Base-by-base conservation (phyloP, 2,329 filamentous ascomycete genomes). In the Aureobasidium sp. region DNA sequence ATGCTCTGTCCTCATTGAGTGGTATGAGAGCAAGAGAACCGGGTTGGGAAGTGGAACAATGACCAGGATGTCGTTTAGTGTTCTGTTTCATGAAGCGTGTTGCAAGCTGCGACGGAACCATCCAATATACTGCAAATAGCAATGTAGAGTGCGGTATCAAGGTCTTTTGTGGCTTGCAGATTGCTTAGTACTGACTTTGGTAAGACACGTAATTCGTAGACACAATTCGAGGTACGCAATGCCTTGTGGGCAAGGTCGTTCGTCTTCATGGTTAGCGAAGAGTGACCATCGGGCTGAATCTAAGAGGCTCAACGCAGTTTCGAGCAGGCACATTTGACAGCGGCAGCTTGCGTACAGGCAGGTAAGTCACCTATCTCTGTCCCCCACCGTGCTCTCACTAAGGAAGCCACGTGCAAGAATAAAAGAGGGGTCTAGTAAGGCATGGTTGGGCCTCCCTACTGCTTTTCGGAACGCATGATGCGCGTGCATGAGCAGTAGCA, bases 71-170 rank as follows among this genome's bases (percentile, higher is more conserved):
- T 47, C 12, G 14, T 58, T 58, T 42, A 47, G 20, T 36, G 20
- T 58, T 47, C 31, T 47, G 55, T 58, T 58, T 58, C 55, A 58
- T 17, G 42, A 58, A 45, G 55, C 55, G 55, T 58, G 55, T 58
- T 37, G 55, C 55, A 58, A 42, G 20, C 55, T 37, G 55, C 37
- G 52, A 44, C 52, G 20, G 20, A 52, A 27, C 20, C 49, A 27
- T 9, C 29, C 41, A 58, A 58, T 58, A 58, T 58, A 58, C 20
- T 58, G 42, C 42, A 47, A 45, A 58, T 58, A 37, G 55, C 29
- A 27, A 42, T 27, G 55, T 37, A 47, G 29, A 22, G 41, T n/a
- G 37, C 41, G 14, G 29, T 37, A 45, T 45, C 55, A 20, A 47
- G 34, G 20, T 47, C 29, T 22, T 37, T 5, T 37, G 55, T 47